Evolutionary conservation across 1,284 basidiomycete species (phyloP).

Genomic region (Ustilago vetiveriae): DNA sequence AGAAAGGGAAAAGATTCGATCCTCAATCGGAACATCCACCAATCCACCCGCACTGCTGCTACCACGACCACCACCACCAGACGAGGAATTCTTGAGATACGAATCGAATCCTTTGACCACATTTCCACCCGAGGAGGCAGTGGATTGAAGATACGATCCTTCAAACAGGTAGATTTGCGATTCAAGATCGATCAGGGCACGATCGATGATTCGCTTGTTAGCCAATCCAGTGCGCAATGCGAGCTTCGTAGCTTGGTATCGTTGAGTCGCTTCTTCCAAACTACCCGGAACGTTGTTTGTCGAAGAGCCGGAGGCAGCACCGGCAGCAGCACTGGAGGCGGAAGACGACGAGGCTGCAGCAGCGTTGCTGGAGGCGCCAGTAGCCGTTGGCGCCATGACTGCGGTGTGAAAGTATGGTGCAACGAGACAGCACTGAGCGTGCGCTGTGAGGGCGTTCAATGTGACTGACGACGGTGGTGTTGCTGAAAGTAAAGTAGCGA

Average conservation of each 20-base stretch:
- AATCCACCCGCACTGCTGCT: constrained; percentile 3
- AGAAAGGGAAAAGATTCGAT: constrained; percentile 59
- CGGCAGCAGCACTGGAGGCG: neutral
- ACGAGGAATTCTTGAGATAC: constrained; percentile 58
- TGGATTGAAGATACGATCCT: constrained; percentile 62
- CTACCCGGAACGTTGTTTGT: constrained; percentile 16
- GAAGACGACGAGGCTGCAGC: neutral
- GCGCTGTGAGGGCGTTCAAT: no score
- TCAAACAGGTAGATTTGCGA: constrained; percentile 66
- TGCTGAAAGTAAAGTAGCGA: no score
- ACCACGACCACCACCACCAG: no score
- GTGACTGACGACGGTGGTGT: no score
- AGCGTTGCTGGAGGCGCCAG: constrained; percentile 1
- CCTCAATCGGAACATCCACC: constrained; percentile 50
- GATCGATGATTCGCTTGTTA: constrained; percentile 60
- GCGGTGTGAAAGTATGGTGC: neutral
- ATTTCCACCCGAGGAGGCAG: constrained; percentile 63
- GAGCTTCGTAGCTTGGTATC: constrained; percentile 52
- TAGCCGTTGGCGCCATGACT: constrained; percentile 41
- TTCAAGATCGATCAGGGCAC: constrained; percentile 61
- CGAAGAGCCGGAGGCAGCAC: no score
- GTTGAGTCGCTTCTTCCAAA: constrained; percentile 60
- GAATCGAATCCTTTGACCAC: constrained; percentile 66
- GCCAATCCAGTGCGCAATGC: constrained; percentile 51
- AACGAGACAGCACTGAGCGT: no score